phyloP scores from a whole-genome alignment of 2,329 filamentous ascomycete genomes.

The Colletotrichum kahawae region DNA sequence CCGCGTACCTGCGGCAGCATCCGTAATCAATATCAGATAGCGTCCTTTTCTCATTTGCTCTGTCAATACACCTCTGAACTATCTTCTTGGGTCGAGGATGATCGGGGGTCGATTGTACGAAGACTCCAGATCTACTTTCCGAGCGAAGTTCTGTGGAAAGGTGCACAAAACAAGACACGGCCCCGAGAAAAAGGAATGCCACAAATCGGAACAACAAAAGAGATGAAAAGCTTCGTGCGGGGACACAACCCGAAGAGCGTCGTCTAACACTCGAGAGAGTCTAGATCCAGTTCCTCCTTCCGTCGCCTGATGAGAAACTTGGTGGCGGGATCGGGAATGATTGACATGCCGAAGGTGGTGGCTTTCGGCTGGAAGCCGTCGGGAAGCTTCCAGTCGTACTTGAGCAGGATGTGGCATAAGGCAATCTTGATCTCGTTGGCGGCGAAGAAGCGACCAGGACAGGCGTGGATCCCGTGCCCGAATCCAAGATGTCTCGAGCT shows the following conservation, averaged over 20 bases:
- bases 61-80: not conserved
- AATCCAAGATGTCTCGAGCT: constrained; percentile 33
- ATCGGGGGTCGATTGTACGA: not conserved
- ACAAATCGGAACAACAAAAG: not conserved
- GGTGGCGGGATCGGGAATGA: not conserved
- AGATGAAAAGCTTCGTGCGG: not conserved
- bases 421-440: constrained; percentile 39
- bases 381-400: constrained; percentile 31
- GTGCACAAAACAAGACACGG: too few species aligned
- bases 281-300: constrained; percentile 2
- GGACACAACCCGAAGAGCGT: not conserved
- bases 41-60: not conserved
- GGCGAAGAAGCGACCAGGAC: constrained; percentile 43
- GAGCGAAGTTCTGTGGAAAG: not conserved
- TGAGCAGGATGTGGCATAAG: constrained; percentile 32
- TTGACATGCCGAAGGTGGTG: not conserved
- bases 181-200: not conserved
- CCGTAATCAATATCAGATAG: not conserved
- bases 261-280: not conserved
- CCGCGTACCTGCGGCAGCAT: not conserved
- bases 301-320: not conserved
- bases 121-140: not conserved
- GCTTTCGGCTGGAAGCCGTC: not conserved
- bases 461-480: constrained; percentile 40
- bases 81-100: not conserved